These are phyloP conservation scores for Diospyros lotus DNA, from an alignment of 148 eudicot genomes.

Conservation along the genomic window DNA sequence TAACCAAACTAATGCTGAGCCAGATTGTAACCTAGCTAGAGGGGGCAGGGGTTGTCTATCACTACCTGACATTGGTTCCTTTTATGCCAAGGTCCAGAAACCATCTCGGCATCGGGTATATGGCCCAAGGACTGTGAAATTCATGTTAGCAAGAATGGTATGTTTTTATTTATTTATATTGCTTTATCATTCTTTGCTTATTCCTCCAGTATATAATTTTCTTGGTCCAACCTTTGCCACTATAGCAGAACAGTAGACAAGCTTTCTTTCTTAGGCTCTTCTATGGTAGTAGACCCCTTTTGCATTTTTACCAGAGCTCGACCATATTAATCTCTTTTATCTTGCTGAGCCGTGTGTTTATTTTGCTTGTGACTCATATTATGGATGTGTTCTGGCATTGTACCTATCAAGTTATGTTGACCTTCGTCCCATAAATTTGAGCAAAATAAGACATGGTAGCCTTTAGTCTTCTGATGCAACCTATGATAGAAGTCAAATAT, in stretches of 20 bases:
- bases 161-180: slow-evolving; percentile 12
- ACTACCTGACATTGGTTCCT: slow-evolving; percentile 79
- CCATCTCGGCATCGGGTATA: slow-evolving; percentile 70
- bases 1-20: slow-evolving; percentile 70
- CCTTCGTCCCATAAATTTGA: background rate
- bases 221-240: no score
- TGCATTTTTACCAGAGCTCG: no score
- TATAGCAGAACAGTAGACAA: no score
- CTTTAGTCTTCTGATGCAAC: background rate
- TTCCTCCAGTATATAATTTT: background rate
- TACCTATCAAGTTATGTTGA: background rate
- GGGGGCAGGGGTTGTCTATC: slow-evolving; percentile 86
- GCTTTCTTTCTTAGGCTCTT: background rate
- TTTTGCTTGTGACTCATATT: background rate
- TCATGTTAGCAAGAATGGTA: slow-evolving; percentile 86
- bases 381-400: background rate
- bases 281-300: background rate
- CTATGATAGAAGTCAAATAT: background rate
- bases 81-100: slow-evolving; percentile 80
- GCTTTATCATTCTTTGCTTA: background rate
- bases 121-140: slow-evolving; percentile 72
- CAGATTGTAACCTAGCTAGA: slow-evolving; percentile 62
- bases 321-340: background rate
- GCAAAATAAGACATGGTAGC: background rate
- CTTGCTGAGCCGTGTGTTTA: background rate